Base-by-base conservation (phyloP, 768 basidiomycete genomes). In the Leucocoprinus sp. region DNA sequence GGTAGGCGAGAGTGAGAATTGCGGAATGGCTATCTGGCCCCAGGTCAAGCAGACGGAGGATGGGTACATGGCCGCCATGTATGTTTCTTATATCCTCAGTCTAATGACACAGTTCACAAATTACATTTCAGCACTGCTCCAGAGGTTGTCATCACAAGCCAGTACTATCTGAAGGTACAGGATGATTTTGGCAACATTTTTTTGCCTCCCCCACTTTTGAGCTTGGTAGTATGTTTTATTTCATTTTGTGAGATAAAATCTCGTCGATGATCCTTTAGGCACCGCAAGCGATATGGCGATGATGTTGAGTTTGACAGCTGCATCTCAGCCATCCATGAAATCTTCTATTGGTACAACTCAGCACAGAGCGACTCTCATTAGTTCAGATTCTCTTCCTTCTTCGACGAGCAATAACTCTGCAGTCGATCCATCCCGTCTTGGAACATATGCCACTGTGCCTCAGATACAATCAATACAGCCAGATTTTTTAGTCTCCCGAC, bases 131-230 rank as follows among this genome's bases (percentile, higher is more conserved):
- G 62, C 27, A 42, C 52, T 17, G 48, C 56, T 2, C 56, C 61
- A 7, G 54, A 57, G 40, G 42, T 55, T 1, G 43, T 53, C 14
- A 18, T 50, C 8, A 49, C 37, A 39, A 18, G 23, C 19, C 33
- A 19, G 51, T 57, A 51, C 49, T 36, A 28, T 28, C 57, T 44
- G 18, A 41, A 26, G 28, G 58, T 61, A 57, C 47, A 56, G 37
- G 61, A 60, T 38, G 55, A 61, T 38, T 59, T 53, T 41, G 61
- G 55, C 2, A 45, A 41, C 4, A 44, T 37, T 11, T 56, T 11
- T 56, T 48, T 24, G 48, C 43, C 27, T 64, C 64, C 1, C 57
- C 62, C 2, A 33, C 37, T 23, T 65, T 67, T 39, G 45, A 50
- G 22, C 41, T 65, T 8, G 36, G 38, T 50, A 40, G 64, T 64